Evolutionary conservation across 306 rosid species (phyloP).

Genomic region (Cucumis hystrix): DNA sequence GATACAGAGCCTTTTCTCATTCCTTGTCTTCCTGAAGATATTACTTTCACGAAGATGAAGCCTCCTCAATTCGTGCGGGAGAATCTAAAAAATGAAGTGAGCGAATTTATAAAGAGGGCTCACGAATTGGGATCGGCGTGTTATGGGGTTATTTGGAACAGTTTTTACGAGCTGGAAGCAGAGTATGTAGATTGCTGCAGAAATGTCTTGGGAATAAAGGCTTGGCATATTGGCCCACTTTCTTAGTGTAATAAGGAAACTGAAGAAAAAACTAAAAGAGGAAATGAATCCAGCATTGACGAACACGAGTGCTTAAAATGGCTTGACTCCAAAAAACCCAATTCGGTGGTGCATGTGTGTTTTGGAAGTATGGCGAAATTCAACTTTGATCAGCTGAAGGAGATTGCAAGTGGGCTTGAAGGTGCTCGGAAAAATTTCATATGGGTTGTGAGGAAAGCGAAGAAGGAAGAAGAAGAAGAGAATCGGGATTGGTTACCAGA

Average conservation of each 20-base stretch:
- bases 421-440: slow-evolving; percentile 20
- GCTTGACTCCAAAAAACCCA: slow-evolving; percentile 13
- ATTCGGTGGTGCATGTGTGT: slow-evolving; percentile 22
- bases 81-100: neutral
- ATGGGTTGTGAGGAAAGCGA: slow-evolving; percentile 22
- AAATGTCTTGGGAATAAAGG: slow-evolving; percentile 11
- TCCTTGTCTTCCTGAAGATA: slow-evolving; percentile 30
- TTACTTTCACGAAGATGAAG: slow-evolving; percentile 25
- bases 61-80: neutral
- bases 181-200: slow-evolving; percentile 19
- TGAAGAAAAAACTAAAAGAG: neutral
- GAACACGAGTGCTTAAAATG: slow-evolving; percentile 21
- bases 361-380: slow-evolving; percentile 24
- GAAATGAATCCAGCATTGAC: slow-evolving; percentile 5
- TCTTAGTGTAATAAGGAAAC: slow-evolving; percentile 7
- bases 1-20: slow-evolving; percentile 29
- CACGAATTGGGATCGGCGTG: neutral
- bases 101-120: neutral
- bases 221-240: slow-evolving; percentile 29
- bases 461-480: neutral
- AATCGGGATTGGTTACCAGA: slow-evolving; percentile 14
- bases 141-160: slow-evolving; percentile 14
- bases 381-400: slow-evolving; percentile 12
- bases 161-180: slow-evolving; percentile 24
- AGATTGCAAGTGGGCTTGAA: slow-evolving; percentile 24